Evolutionary conservation across 1,284 basidiomycete genomes (phyloP).

Genomic region (Chalciporus piperatoides): DNA sequence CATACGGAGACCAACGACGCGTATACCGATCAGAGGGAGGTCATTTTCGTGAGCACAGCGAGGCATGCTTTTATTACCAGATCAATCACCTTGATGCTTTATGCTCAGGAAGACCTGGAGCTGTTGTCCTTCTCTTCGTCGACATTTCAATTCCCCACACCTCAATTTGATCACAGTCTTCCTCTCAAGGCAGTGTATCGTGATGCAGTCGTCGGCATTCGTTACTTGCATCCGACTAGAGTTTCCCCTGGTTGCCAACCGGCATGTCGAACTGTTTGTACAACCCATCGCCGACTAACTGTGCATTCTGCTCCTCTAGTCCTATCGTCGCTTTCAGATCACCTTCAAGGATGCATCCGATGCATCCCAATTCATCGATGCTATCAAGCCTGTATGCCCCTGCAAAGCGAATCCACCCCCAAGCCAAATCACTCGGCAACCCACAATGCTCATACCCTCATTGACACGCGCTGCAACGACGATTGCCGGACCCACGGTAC

Average conservation of each 20-base stretch:
- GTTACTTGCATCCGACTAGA: constrained; percentile 56
- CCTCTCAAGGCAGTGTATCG: constrained; percentile 76
- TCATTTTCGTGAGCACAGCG: constrained; percentile 55
- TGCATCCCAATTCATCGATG: constrained; percentile 54
- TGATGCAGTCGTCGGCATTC: constrained; percentile 65
- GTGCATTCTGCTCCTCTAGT: constrained; percentile 33
- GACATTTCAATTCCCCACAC: constrained; percentile 26
- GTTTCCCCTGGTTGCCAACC: constrained; percentile 36
- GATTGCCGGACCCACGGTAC: not conserved
- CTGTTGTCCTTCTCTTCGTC: constrained; percentile 58
- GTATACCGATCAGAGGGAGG: constrained; percentile 46
- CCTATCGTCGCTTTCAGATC: constrained; percentile 70
- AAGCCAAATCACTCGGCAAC: constrained; percentile 17
- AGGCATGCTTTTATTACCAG: not conserved
- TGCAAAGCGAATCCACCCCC: constrained; percentile 53
- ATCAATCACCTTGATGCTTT: constrained; percentile 1
- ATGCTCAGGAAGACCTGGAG: constrained; percentile 66
- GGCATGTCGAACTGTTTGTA: constrained; percentile 32
- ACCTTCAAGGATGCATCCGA: constrained; percentile 51
- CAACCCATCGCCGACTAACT: constrained; percentile 1
- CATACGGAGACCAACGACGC: constrained; percentile 37
- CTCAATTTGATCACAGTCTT: constrained; percentile 42
- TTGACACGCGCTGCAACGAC: constrained; percentile 21
- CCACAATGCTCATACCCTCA: constrained; percentile 19
- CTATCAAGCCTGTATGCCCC: constrained; percentile 64